phyloP scores from a whole-genome alignment of 768 basidiomycete species.

The Suillus americanus region DNA sequence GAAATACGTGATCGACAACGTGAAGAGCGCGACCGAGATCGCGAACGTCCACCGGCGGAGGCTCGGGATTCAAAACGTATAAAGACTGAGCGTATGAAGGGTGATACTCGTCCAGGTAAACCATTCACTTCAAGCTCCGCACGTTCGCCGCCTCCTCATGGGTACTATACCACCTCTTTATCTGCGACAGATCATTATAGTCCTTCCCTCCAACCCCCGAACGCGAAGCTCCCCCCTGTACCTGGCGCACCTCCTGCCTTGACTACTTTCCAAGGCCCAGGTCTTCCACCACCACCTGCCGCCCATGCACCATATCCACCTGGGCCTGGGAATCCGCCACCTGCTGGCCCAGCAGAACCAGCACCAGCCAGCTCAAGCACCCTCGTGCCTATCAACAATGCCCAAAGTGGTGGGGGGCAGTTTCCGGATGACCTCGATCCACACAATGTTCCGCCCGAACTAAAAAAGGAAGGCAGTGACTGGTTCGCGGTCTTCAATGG shows the following conservation, averaged over 20 bases:
- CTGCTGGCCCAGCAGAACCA: constrained; percentile 27
- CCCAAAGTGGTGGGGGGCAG: constrained; percentile 27
- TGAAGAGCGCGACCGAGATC: constrained; percentile 42
- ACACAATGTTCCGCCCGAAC: constrained; percentile 15
- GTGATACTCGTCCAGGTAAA: constrained; percentile 42
- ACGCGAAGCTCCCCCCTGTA: constrained; percentile 35
- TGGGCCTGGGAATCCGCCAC: constrained; percentile 33
- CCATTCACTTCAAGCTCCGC: constrained; percentile 21
- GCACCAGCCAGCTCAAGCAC: constrained; percentile 20
- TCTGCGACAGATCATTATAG: constrained; percentile 35
- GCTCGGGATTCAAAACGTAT: constrained; percentile 59
- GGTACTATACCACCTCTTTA: constrained; percentile 23
- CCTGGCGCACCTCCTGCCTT: constrained; percentile 26
- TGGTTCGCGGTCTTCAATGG: constrained; percentile 58
- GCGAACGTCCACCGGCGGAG: constrained; percentile 44
- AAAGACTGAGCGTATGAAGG: constrained; percentile 52
- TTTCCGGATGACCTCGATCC: constrained; percentile 31
- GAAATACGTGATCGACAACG: constrained; percentile 38
- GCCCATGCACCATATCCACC: constrained; percentile 31
- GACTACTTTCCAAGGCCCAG: constrained; percentile 35
- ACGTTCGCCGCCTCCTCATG: constrained; percentile 35
- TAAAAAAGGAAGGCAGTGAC: constrained; percentile 45
- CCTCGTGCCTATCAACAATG: constrained; percentile 25
- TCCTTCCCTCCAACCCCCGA: constrained; percentile 37
- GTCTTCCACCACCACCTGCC: constrained; percentile 35